phyloP scores from a whole-genome alignment of 176 grass and related monocot species.

The Echinochloa phyllopogon region DNA sequence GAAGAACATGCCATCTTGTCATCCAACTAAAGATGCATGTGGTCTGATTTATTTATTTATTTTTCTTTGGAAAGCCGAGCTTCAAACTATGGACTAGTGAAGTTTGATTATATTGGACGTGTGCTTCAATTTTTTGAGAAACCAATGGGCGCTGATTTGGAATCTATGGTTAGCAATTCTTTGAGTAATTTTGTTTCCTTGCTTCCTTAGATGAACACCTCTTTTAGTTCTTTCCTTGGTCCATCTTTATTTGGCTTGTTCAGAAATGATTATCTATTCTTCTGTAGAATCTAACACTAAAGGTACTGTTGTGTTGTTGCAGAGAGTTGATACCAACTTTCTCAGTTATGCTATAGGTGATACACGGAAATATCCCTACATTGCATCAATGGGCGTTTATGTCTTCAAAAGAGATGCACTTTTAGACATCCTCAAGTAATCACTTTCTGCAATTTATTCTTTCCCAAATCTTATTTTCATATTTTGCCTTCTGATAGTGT shows the following conservation, averaged over 20 bases:
- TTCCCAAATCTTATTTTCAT: neutral
- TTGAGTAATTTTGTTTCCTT: conserved; percentile 1
- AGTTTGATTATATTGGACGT: conserved; percentile 63
- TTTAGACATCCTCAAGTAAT: conserved; percentile 74
- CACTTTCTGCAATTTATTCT: neutral
- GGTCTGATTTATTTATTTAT: conserved; percentile 13
- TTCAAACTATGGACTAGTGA: conserved; percentile 77
- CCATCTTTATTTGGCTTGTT: neutral
- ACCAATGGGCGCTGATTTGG: conserved; percentile 65
- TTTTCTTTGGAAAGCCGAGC: conserved; percentile 51
- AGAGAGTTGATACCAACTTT: conserved; percentile 64
- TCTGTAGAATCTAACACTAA: neutral
- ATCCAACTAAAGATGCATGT: conserved; percentile 4
- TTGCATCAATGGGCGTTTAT: conserved; percentile 91
- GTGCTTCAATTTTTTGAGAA: conserved; percentile 74
- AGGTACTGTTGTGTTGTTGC: conserved; percentile 35
- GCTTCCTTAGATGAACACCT: neutral
- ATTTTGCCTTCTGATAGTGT: conserved; percentile 29
- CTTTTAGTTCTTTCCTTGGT: conserved; percentile 15
- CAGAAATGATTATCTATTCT: conserved; percentile 4
- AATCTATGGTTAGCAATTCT: conserved; percentile 66
- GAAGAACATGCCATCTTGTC: conserved; percentile 3
- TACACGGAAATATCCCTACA: conserved; percentile 53
- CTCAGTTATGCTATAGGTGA: conserved; percentile 48
- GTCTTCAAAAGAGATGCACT: conserved; percentile 73